These are phyloP conservation scores for Tetracladium setigerum DNA, from an alignment of 495 filamentous ascomycete species.

Conservation along the genomic window DNA sequence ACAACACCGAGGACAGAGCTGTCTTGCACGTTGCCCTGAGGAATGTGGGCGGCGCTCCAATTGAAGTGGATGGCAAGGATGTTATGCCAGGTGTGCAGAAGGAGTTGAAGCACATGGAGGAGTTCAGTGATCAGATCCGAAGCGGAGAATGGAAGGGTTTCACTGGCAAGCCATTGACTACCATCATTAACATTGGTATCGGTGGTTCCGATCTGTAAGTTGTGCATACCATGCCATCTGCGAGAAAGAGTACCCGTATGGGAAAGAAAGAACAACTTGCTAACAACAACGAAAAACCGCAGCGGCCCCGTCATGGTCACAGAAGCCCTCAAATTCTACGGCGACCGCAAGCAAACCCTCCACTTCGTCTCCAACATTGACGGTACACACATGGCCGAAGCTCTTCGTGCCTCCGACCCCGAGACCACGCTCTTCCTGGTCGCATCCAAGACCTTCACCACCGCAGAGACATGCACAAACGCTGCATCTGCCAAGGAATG, in stretches of 20 bases:
- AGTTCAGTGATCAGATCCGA: conserved; percentile 88
- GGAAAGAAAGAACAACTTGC: neutral
- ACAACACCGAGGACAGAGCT: conserved; percentile 94
- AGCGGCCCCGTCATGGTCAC: conserved; percentile 98
- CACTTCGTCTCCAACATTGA: conserved; percentile 99
- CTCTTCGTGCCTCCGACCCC: conserved; percentile 77
- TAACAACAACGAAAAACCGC: conserved; percentile 17
- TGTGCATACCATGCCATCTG: neutral
- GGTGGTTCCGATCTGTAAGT: conserved; percentile 95
- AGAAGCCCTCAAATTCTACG: conserved; percentile 92
- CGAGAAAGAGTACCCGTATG: neutral
- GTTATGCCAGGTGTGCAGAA: conserved; percentile 91
- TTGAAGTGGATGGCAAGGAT: conserved; percentile 91
- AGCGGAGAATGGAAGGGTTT: conserved; percentile 97
- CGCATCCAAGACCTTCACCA: conserved; percentile 99
- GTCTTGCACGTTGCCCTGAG: conserved; percentile 93
- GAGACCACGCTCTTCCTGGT: conserved; percentile 97
- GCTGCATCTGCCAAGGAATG: conserved; percentile 93
- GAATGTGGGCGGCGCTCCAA: conserved; percentile 74
- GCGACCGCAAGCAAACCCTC: conserved; percentile 71
- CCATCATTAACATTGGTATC: conserved; percentile 95
- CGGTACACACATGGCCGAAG: conserved; percentile 95
- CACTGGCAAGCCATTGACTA: conserved; percentile 95
- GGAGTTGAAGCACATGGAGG: conserved; percentile 94
- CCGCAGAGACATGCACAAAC: conserved; percentile 93